These are phyloP conservation scores for Gamarada debralockiae DNA, from an alignment of 495 filamentous ascomycete genomes.

Conservation along the genomic window DNA sequence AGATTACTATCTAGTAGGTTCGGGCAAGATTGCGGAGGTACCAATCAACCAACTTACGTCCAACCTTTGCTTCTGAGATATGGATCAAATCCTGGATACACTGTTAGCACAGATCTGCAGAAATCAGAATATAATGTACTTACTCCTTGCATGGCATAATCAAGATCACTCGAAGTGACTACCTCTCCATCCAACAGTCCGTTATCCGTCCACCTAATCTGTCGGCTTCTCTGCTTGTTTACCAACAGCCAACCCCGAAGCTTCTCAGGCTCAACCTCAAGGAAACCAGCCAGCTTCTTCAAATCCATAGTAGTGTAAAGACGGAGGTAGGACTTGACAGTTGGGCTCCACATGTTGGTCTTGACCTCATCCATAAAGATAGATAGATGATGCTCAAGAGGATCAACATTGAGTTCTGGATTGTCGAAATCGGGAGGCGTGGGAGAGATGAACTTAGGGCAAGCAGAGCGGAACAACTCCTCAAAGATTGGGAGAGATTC, in stretches of 20 bases:
- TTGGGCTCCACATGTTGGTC: constrained; percentile 92
- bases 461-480: constrained; percentile 90
- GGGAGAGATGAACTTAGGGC: constrained; percentile 98
- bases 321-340: constrained; percentile 94
- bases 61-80: constrained; percentile 97
- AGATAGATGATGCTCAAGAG: constrained; percentile 91
- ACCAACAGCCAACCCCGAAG: constrained; percentile 86
- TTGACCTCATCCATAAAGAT: constrained; percentile 99
- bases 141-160: constrained; percentile 93
- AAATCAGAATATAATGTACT: constrained; percentile 29
- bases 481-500: constrained; percentile 94
- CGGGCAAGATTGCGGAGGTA: constrained; percentile 94
- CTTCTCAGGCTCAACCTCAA: constrained; percentile 91
- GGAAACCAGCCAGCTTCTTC: constrained; percentile 95
- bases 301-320: constrained; percentile 99
- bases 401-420: constrained; percentile 90
- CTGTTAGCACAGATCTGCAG: constrained; percentile 6
- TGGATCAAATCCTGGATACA: constrained; percentile 78
- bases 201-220: constrained; percentile 90
- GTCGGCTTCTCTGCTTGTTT: constrained; percentile 97
- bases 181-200: constrained; percentile 88
- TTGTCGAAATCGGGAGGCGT: constrained; percentile 96
- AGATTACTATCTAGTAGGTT: constrained; percentile 62
- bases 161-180: constrained; percentile 85
- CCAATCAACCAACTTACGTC: constrained; percentile 95